phyloP scores from a whole-genome alignment of 177 flowering plant species.

The Vitis hybrid region DNA sequence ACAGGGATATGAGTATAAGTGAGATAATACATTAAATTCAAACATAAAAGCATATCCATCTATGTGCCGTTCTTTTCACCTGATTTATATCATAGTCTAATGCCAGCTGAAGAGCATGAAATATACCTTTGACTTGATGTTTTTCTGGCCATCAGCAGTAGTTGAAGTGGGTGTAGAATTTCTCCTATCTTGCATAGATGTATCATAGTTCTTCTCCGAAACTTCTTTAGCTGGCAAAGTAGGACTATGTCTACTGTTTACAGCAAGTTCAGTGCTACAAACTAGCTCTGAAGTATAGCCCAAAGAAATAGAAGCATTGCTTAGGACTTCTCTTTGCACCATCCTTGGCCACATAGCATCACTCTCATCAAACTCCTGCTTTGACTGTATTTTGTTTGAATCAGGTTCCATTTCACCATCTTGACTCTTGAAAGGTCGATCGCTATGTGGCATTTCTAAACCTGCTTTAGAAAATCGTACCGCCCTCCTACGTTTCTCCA shows the following conservation, averaged over 20 bases:
- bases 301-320: slow-evolving; percentile 13
- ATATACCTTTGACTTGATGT: slow-evolving; percentile 16
- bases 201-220: neutral
- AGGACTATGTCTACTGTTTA: slow-evolving; percentile 8
- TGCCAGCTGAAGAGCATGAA: neutral
- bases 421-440: slow-evolving; percentile 30
- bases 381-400: slow-evolving; percentile 8
- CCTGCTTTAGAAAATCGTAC: slow-evolving; percentile 68
- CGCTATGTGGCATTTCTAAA: slow-evolving; percentile 41
- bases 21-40: neutral
- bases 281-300: slow-evolving; percentile 15
- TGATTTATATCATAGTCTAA: neutral
- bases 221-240: slow-evolving; percentile 12
- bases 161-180: slow-evolving; percentile 4
- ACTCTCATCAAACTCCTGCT: slow-evolving; percentile 5
- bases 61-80: neutral
- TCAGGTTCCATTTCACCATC: slow-evolving; percentile 25
- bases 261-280: slow-evolving; percentile 10
- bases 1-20: neutral
- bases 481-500: slow-evolving; percentile 62
- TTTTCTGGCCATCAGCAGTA: slow-evolving; percentile 9
- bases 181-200: slow-evolving; percentile 14
- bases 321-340: slow-evolving; percentile 13
- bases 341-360: slow-evolving; percentile 11
- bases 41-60: neutral